phyloP scores from a whole-genome alignment of 129 eudicot species.

The Flaveria brownii region DNA sequence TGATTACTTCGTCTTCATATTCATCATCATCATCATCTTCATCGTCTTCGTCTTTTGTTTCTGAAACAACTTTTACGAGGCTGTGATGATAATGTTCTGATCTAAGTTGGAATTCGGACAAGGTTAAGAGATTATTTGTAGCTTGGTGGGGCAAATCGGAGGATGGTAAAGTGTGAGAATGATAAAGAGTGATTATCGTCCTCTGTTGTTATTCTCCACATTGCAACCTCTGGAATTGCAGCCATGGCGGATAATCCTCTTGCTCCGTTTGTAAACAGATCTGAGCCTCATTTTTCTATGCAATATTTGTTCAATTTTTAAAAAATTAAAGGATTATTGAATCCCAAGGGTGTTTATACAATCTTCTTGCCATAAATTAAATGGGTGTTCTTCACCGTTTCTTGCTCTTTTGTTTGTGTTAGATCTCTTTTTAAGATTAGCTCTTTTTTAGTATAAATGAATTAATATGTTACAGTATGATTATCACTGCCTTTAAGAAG shows the following conservation, averaged over 20 bases:
- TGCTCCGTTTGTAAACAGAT: slow-evolving; percentile 30
- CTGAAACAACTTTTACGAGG: slow-evolving; percentile 16
- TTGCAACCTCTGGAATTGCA: slow-evolving; percentile 45
- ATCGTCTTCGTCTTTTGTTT: not conserved
- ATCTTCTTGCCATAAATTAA: no score
- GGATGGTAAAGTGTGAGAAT: slow-evolving; percentile 18
- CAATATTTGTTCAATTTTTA: not conserved
- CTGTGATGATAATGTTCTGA: slow-evolving; percentile 31
- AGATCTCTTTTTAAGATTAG: no score
- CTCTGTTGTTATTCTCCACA: not conserved
- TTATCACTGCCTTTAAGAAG: no score
- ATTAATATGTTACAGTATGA: no score
- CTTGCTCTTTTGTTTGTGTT: no score
- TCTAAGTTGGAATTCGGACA: slow-evolving; percentile 17
- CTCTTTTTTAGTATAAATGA: no score
- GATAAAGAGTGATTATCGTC: not conserved
- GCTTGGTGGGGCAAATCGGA: slow-evolving; percentile 46
- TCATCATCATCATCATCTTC: not conserved
- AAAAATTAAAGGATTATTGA: not conserved
- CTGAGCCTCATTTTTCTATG: slow-evolving; percentile 43
- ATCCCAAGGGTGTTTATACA: not conserved
- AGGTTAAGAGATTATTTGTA: slow-evolving; percentile 33
- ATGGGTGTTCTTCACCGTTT: no score
- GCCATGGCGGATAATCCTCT: slow-evolving; percentile 42
- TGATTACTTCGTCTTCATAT: not conserved